Conservation (phyloP, 1,284 basidiomycete genomes). For the Sphaerobolus stellatus region DNA sequence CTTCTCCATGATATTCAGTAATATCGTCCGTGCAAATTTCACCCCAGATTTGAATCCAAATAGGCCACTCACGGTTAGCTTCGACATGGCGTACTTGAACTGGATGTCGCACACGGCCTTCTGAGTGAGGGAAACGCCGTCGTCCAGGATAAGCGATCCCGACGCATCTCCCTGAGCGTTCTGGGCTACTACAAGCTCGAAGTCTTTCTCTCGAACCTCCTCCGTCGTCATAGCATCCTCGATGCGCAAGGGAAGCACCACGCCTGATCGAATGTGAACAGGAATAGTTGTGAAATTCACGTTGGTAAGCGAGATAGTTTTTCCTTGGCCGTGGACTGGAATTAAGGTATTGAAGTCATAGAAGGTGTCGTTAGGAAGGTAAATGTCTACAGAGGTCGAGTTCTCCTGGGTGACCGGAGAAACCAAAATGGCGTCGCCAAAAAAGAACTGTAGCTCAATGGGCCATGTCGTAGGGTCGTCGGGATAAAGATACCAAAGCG, state of each 20-base stretch:
- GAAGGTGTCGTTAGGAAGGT: not conserved
- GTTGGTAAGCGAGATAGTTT: constrained; percentile 52
- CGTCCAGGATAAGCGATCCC: constrained; percentile 60
- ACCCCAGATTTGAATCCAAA: constrained; percentile 41
- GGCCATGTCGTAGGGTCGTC: constrained; percentile 62
- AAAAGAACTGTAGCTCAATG: constrained; percentile 68
- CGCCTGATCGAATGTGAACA: constrained; percentile 62
- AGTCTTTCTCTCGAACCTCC: constrained; percentile 59
- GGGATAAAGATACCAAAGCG: constrained; percentile 77
- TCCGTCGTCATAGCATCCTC: constrained; percentile 56
- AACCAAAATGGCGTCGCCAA: constrained; percentile 68
- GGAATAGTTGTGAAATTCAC: constrained; percentile 55
- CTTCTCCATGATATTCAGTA: constrained; percentile 16
- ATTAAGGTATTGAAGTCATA: constrained; percentile 37
- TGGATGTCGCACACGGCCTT: constrained; percentile 42
- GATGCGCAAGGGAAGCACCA: constrained; percentile 56
- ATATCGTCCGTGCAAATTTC: constrained; percentile 17
- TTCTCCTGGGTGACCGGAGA: constrained; percentile 71
- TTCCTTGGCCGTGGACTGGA: constrained; percentile 61
- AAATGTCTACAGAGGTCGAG: constrained; percentile 28
- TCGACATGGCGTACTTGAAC: constrained; percentile 44
- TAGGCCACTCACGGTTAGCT: constrained; percentile 46
- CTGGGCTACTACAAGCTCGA: constrained; percentile 63
- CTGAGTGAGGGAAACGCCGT: constrained; percentile 56
- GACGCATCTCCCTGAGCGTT: constrained; percentile 44